Conservation (phyloP, 2,329 filamentous ascomycete species). For the Hypoxylon sp. region DNA sequence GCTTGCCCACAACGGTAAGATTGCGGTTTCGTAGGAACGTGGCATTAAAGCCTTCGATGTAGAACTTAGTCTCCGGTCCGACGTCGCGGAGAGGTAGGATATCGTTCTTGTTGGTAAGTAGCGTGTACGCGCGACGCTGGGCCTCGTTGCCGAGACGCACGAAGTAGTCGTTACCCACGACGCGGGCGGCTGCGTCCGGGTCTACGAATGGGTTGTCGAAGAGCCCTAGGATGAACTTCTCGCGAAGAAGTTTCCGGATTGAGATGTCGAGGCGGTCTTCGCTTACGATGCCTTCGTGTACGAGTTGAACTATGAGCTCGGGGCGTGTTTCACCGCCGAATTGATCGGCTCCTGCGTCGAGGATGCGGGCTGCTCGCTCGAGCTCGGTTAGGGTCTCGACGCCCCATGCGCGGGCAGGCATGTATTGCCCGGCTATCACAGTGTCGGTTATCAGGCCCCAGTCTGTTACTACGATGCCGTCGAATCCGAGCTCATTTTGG, state of each 20-base stretch:
- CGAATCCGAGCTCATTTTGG: conserved; percentile 63
- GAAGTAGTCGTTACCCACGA: conserved; percentile 63
- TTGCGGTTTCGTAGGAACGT: conserved; percentile 53
- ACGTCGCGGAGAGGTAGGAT: conserved; percentile 38
- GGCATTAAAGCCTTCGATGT: conserved; percentile 49
- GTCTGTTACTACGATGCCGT: conserved; percentile 67
- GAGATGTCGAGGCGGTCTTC: conserved; percentile 63
- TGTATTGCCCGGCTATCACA: conserved; percentile 59
- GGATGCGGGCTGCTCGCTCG: conserved; percentile 59
- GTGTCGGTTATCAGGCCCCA: conserved; percentile 67
- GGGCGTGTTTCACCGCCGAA: conserved; percentile 65
- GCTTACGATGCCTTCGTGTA: conserved; percentile 58
- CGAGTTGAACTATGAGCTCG: conserved; percentile 65
- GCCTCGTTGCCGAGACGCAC: conserved; percentile 56
- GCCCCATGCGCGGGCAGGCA: conserved; percentile 66
- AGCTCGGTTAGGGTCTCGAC: conserved; percentile 61
- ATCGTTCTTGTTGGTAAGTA: conserved; percentile 46
- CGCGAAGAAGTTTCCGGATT: conserved; percentile 61
- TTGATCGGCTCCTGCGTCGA: conserved; percentile 67
- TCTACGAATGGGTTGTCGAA: conserved; percentile 68
- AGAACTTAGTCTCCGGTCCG: conserved; percentile 40
- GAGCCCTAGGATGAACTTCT: conserved; percentile 67
- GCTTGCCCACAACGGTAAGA: conserved; percentile 54
- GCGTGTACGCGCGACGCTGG: conserved; percentile 51
- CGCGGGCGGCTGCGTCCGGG: conserved; percentile 56